These are phyloP conservation scores for Xylaria sp. DNA, from an alignment of 2,329 filamentous ascomycete species.

Conservation along the genomic window DNA sequence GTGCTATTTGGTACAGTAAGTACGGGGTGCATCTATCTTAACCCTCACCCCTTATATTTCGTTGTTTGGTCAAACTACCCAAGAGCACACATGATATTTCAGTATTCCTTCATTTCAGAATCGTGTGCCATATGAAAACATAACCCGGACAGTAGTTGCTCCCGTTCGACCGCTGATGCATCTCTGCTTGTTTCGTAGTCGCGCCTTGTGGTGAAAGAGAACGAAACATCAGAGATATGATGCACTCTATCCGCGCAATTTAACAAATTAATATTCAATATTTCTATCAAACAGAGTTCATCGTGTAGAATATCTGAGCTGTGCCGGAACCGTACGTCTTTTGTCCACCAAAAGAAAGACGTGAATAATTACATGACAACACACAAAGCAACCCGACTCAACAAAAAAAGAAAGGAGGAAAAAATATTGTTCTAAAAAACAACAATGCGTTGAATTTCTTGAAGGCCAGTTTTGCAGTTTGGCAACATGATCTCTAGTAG, in stretches of 20 bases:
- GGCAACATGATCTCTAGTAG: background rate
- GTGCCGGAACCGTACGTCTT: conserved; percentile 8
- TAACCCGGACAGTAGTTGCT: background rate
- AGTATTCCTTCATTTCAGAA: background rate
- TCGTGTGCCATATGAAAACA: too few species aligned
- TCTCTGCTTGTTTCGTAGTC: background rate
- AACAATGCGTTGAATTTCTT: conserved; percentile 5
- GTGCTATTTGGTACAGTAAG: background rate
- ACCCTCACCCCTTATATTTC: too few species aligned
- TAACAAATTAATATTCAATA: background rate
- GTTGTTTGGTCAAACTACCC: background rate
- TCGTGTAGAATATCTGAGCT: background rate
- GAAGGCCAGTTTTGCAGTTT: background rate
- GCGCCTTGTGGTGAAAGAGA: background rate
- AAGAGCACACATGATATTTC: background rate
- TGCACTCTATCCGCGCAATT: background rate
- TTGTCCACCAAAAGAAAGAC: conserved; percentile 13
- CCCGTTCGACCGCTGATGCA: background rate
- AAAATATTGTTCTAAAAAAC: background rate
- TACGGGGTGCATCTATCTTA: background rate
- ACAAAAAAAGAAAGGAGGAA: too few species aligned
- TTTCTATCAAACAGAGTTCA: background rate
- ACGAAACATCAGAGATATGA: background rate
- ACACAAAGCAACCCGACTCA: background rate
- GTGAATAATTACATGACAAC: background rate